These are phyloP conservation scores for Golubevia pallescens DNA, from an alignment of 1,284 basidiomycete species.

Conservation along the genomic window DNA sequence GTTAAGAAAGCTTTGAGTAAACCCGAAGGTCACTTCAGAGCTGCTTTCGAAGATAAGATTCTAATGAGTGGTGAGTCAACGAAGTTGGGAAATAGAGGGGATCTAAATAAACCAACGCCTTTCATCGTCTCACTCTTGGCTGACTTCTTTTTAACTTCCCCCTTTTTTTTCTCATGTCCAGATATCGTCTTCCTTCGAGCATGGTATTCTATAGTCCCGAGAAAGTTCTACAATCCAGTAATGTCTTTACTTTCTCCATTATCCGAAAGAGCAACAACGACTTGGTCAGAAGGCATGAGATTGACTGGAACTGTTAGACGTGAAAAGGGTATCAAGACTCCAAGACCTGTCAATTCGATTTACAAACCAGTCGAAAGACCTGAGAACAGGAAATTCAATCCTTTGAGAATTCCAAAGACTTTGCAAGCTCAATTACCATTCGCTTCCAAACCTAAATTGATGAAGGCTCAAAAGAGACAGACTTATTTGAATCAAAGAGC, in stretches of 20 bases:
- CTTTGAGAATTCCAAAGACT: slow-evolving; percentile 84
- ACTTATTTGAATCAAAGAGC: slow-evolving; percentile 71
- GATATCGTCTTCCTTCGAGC: slow-evolving; percentile 95
- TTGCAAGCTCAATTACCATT: slow-evolving; percentile 88
- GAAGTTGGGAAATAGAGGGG: no score
- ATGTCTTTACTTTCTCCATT: slow-evolving; percentile 78
- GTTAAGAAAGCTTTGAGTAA: slow-evolving; percentile 93
- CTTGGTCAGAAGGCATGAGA: slow-evolving; percentile 86
- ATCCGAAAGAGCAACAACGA: slow-evolving; percentile 71
- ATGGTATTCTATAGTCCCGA: slow-evolving; percentile 94
- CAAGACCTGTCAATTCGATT: slow-evolving; percentile 80
- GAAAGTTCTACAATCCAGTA: slow-evolving; percentile 96
- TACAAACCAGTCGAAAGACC: slow-evolving; percentile 84
- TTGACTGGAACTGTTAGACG: slow-evolving; percentile 89
- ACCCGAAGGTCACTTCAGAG: slow-evolving; percentile 92
- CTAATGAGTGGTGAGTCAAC: slow-evolving; percentile 82
- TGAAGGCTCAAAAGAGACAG: slow-evolving; percentile 75
- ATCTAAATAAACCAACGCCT: no score
- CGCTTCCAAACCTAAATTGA: slow-evolving; percentile 86
- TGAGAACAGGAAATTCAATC: slow-evolving; percentile 81
- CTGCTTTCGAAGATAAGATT: slow-evolving; percentile 97
- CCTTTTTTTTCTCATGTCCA: slow-evolving; percentile 53
- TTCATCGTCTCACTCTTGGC: no score
- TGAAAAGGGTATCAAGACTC: slow-evolving; percentile 83
- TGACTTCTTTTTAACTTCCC: not conserved